Percentiles rank a stretch among this genome's conserved stretches.
phyloP scores from a whole-genome alignment of 2,329 filamentous ascomycete genomes.

The Ophiostoma australiae region DNA sequence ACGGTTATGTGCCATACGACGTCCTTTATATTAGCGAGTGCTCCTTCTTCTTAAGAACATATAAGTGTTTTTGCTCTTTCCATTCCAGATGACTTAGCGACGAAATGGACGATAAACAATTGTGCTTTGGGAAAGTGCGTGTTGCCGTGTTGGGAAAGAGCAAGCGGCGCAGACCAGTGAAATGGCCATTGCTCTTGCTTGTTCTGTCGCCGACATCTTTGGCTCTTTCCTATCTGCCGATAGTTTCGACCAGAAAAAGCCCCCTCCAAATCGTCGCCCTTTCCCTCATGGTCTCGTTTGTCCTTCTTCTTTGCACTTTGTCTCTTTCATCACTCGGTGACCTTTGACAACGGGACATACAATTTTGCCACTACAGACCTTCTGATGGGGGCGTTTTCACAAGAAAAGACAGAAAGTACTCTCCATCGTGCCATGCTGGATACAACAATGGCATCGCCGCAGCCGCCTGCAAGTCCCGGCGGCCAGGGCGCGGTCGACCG shows the following conservation, averaged over 20 bases:
- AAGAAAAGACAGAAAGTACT: not conserved
- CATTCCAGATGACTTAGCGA: not conserved
- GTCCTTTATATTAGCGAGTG: not conserved
- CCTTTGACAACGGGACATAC: not conserved
- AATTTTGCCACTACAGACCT: not conserved
- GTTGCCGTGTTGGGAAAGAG: not conserved
- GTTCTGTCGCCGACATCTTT: not conserved
- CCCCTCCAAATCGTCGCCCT: not conserved
- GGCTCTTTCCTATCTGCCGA: not conserved
- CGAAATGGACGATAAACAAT: not conserved
- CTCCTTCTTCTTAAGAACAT: not conserved
- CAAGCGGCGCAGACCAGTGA: not conserved
- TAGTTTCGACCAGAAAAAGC: not conserved
- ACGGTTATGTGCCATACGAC: no score
- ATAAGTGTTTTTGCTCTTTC: not conserved
- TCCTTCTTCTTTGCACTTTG: not conserved
- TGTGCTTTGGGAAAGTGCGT: not conserved
- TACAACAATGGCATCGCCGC: not conserved
- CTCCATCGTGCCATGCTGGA: not conserved
- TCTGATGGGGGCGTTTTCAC: not conserved
- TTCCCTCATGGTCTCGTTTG: not conserved
- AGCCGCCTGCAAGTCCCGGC: not conserved
- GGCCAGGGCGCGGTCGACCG: slow-evolving; percentile 20
- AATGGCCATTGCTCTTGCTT: not conserved
- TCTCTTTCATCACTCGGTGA: not conserved